Evolutionary conservation across 371 early-diverging fungal species (phyloP).

Genomic region (Apophysomyces variabilis): DNA sequence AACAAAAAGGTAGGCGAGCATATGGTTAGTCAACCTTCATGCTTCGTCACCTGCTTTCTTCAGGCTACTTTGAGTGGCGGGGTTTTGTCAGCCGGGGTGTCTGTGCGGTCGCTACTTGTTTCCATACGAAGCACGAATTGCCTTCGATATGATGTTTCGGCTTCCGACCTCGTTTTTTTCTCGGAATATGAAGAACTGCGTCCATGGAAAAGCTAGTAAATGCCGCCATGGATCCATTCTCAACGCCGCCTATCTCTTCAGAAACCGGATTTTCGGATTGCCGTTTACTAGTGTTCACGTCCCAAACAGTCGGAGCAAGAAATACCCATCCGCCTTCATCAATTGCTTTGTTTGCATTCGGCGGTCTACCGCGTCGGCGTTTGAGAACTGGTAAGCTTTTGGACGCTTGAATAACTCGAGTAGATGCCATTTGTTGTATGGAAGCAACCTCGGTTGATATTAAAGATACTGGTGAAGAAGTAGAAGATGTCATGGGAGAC

Average conservation of each 20-base stretch:
- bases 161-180: conserved; percentile 53
- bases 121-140: conserved; percentile 58
- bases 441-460: conserved; percentile 12
- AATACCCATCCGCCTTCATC: conserved; percentile 52
- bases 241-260: conserved; percentile 13
- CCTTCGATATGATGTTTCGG: conserved; percentile 54
- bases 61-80: not conserved
- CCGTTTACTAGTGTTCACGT: conserved; percentile 29
- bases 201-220: conserved; percentile 51
- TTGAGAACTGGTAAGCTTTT: conserved; percentile 47
- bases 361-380: conserved; percentile 51
- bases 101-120: conserved; percentile 22
- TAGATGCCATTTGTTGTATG: conserved; percentile 2
- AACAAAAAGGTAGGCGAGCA: no score
- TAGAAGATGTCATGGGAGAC: conserved; percentile 1
- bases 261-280: conserved; percentile 3
- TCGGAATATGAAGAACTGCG: conserved; percentile 41
- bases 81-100: conserved; percentile 14
- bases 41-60: not conserved
- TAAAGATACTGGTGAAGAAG: conserved; percentile 16
- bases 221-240: conserved; percentile 40
- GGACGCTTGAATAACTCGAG: conserved; percentile 37
- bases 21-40: no score
- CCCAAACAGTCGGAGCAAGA: conserved; percentile 53
- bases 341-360: conserved; percentile 32